Evolutionary conservation across 768 basidiomycete species (phyloP).

Genomic region (Naganishia onofrii): DNA sequence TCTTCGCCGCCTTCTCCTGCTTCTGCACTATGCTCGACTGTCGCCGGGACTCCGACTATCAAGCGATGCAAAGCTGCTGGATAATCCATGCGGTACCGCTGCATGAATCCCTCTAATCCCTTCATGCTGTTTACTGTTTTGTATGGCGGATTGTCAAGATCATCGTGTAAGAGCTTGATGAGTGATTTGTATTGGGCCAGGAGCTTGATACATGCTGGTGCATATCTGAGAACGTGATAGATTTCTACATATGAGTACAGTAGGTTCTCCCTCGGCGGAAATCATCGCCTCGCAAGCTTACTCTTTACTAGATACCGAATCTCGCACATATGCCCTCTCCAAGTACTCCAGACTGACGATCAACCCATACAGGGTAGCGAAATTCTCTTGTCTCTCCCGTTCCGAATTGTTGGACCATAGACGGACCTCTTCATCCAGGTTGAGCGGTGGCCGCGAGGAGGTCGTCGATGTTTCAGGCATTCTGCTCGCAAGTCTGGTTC

Average conservation of each 20-base stretch:
- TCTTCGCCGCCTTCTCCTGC: constrained; percentile 64
- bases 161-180: constrained; percentile 88
- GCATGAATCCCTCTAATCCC: constrained; percentile 83
- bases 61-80: constrained; percentile 88
- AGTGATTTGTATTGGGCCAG: constrained; percentile 96
- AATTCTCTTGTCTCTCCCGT: constrained; percentile 78
- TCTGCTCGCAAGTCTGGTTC: neutral
- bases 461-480: constrained; percentile 5
- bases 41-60: constrained; percentile 90
- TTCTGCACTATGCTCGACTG: constrained; percentile 90
- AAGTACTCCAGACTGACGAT: constrained; percentile 89
- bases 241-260: neutral
- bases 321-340: constrained; percentile 90
- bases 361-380: constrained; percentile 87
- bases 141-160: constrained; percentile 60
- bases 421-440: constrained; percentile 86
- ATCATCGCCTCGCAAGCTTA: constrained; percentile 58
- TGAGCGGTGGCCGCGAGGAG: constrained; percentile 26
- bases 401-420: constrained; percentile 83
- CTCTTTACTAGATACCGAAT: constrained; percentile 86
- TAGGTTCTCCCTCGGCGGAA: neutral
- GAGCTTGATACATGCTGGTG: constrained; percentile 90
- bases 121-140: constrained; percentile 34
- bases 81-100: constrained; percentile 87
- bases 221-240: constrained; percentile 66